Conservation (phyloP, 2,329 filamentous ascomycete genomes). For the Aureobasidium sp. region DNA sequence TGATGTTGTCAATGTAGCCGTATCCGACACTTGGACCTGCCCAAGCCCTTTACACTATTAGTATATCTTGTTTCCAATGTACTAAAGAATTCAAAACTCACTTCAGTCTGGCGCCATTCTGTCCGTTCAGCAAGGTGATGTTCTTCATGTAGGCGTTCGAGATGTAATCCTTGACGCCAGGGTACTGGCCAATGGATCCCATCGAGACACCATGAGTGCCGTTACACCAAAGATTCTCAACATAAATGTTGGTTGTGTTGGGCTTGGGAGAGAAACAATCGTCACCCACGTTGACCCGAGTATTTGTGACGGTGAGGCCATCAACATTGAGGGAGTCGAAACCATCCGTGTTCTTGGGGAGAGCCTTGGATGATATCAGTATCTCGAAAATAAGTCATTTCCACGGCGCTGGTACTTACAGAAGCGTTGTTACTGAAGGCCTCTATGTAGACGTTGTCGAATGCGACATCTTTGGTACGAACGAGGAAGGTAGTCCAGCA, state of each 20-base stretch:
- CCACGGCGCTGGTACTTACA: too few relatives aligned
- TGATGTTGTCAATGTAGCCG: slow-evolving; percentile 56
- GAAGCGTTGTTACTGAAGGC: slow-evolving; percentile 45
- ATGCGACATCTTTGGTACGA: slow-evolving; percentile 48
- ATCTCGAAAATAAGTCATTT: too few relatives aligned
- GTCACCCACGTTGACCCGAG: slow-evolving; percentile 41
- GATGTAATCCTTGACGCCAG: slow-evolving; percentile 44
- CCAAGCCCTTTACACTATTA: slow-evolving; percentile 38
- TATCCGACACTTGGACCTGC: slow-evolving; percentile 52
- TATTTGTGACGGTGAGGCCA: slow-evolving; percentile 38
- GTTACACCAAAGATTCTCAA: slow-evolving; percentile 48
- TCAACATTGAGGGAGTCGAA: slow-evolving; percentile 56
- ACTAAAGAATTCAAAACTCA: too few relatives aligned
- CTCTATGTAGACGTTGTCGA: slow-evolving; percentile 49
- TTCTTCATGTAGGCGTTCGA: slow-evolving; percentile 42
- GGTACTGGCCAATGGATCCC: slow-evolving; percentile 48
- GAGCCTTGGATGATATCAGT: slow-evolving; percentile 2
- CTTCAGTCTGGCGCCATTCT: slow-evolving; percentile 53
- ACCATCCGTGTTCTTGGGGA: slow-evolving; percentile 56
- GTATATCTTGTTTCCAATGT: background rate
- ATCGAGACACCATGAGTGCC: slow-evolving; percentile 46
- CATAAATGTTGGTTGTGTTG: slow-evolving; percentile 51
- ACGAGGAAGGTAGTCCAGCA: slow-evolving; percentile 60
- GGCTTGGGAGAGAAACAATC: slow-evolving; percentile 55
- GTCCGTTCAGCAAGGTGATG: slow-evolving; percentile 37